These are phyloP conservation scores for Corylus heterophylla DNA, from an alignment of 306 rosid species.

Conservation along the genomic window DNA sequence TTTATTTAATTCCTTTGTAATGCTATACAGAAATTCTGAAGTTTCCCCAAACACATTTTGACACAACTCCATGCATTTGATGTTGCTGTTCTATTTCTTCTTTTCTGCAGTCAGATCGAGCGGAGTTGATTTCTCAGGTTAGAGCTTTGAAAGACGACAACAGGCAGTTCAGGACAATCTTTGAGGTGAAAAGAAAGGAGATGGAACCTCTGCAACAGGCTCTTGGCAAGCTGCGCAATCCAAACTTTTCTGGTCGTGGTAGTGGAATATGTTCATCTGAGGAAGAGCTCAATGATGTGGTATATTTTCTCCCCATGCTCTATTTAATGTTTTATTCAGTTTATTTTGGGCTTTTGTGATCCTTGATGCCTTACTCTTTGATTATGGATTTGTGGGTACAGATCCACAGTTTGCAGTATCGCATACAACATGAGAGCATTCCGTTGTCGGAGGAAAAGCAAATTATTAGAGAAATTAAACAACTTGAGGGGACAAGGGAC, in stretches of 20 bases:
- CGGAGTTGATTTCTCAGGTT: conserved; percentile 74
- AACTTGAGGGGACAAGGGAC: conserved; percentile 90
- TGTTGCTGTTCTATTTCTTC: conserved; percentile 7
- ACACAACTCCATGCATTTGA: conserved; percentile 2
- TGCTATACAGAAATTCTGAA: neutral
- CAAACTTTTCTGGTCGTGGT: conserved; percentile 60
- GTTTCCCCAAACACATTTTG: neutral
- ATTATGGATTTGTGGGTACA: conserved; percentile 44
- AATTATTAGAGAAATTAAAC: conserved; percentile 85
- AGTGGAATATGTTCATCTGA: conserved; percentile 85
- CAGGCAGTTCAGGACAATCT: conserved; percentile 57
- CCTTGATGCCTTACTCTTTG: conserved; percentile 4
- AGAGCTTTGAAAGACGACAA: conserved; percentile 71
- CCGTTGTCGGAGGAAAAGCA: conserved; percentile 87
- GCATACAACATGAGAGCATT: conserved; percentile 96
- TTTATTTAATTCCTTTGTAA: neutral
- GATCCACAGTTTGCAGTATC: conserved; percentile 78
- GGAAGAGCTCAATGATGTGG: conserved; percentile 76
- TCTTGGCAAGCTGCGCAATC: conserved; percentile 80
- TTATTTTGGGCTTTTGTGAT: conserved; percentile 11
- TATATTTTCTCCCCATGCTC: conserved; percentile 28
- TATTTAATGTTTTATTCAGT: conserved; percentile 23
- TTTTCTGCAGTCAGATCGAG: conserved; percentile 62
- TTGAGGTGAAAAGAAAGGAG: conserved; percentile 81
- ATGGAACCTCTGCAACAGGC: conserved; percentile 89